Conservation (phyloP, 2,329 filamentous ascomycete genomes). For the Rugonectria rugulosa region DNA sequence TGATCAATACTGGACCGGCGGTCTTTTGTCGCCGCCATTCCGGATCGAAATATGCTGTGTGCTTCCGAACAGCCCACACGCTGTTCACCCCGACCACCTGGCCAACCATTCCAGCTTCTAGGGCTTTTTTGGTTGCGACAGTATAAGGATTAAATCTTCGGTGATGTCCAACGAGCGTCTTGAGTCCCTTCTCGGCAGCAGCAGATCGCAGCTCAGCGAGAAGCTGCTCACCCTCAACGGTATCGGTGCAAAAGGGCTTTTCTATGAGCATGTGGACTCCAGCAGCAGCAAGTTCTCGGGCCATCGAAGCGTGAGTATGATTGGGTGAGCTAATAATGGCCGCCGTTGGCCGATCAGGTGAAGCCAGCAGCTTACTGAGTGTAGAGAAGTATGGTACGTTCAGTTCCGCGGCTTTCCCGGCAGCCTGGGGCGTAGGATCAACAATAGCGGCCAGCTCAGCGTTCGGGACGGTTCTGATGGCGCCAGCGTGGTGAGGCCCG, state of each 20-base stretch:
- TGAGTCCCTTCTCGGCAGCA: neutral
- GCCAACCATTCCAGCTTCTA: neutral
- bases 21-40: neutral
- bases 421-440: neutral
- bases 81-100: neutral
- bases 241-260: neutral
- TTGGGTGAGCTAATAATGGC: neutral
- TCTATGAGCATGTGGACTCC: neutral
- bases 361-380: neutral
- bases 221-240: neutral
- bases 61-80: neutral
- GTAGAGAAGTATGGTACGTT: neutral
- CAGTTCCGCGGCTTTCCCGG: neutral
- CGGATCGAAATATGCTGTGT: neutral
- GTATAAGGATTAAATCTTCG: neutral
- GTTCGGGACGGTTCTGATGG: neutral
- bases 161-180: neutral
- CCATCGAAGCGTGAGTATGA: neutral
- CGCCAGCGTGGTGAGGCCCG: neutral
- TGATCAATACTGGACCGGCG: neutral
- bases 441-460: neutral
- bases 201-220: neutral
- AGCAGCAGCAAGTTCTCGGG: neutral
- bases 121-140: neutral
- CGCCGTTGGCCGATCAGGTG: neutral